Evolutionary conservation across 2,329 filamentous ascomycete species (phyloP), one percentile per base, ranked within the genome.

Genomic region (Pseudopyrenochaeta lycopersici): DNA sequence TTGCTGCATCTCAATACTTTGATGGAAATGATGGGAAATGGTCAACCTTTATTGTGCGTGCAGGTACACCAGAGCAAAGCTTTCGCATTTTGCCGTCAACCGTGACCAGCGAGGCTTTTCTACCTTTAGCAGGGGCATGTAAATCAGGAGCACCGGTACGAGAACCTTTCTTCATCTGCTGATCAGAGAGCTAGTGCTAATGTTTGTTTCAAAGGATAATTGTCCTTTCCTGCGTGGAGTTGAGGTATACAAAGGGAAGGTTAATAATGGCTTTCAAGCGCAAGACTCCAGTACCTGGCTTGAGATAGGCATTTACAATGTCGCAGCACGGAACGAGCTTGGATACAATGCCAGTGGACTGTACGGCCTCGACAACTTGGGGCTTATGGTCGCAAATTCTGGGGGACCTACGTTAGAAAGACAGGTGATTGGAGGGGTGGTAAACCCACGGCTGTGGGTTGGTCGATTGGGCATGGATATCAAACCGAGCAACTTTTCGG

Each of bases 401-500:
- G 62, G 62, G 9, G 64, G 60, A 1, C 56, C 58, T 3, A 60
- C 49, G 2, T 23, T 63, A 3, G 11, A 33, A 11, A 52, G 46
- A 30, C 54, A 61, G 33, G 46, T 61, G 5, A 41, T 67, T 20
- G 60, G 50, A 4, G 56, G 45, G 7, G 36, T 67, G 12, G 57
- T 54, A 7, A 54, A 59, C 14, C 35, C 49, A 14, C 44, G 52
- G 3, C 44, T 65, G 10, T 67, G 54, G 39, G 46, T 67, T 17
- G 64, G 64, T 3, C 43, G 55, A 27, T 70, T 81, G 30, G 79
- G 79, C 2, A 39, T 81, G 57, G 76, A 78, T 40, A 72, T 77
- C 1, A 78, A 79, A 54, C 75, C 79, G 2, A 77, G 77, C n/a
- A 82, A 82, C 56, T 79, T 81, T 59, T 75, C 64, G 70, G 84